phyloP scores from a whole-genome alignment of 2,329 filamentous ascomycete species.

The Amauroascus verrucosus region DNA sequence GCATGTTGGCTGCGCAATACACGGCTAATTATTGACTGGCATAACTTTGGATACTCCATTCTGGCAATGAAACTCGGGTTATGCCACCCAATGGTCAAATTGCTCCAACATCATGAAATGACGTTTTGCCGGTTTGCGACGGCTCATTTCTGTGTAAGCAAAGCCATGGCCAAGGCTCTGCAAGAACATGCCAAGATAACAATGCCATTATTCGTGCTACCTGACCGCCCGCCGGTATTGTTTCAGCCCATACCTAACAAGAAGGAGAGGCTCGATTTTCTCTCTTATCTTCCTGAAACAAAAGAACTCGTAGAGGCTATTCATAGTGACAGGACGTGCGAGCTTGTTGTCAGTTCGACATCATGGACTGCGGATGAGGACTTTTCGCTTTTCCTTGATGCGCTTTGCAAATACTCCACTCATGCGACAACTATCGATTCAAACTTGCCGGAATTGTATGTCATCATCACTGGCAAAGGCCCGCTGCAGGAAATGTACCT shows the following conservation, averaged over 20 bases:
- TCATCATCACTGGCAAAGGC: constrained; percentile 89
- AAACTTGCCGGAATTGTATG: constrained; percentile 58
- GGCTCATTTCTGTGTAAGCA: constrained; percentile 76
- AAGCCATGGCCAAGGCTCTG: constrained; percentile 74
- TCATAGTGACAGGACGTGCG: constrained; percentile 46
- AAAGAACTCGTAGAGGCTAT: constrained; percentile 50
- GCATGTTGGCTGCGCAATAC: constrained; percentile 69
- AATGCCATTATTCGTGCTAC: constrained; percentile 59
- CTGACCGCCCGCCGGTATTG: constrained; percentile 74
- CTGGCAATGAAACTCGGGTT: constrained; percentile 57
- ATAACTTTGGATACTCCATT: constrained; percentile 97
- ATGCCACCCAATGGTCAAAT: constrained; percentile 61
- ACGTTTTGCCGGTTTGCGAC: constrained; percentile 57
- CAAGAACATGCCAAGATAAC: constrained; percentile 54
- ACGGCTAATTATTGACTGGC: constrained; percentile 86
- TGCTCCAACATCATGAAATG: constrained; percentile 70
- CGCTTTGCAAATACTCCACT: constrained; percentile 63
- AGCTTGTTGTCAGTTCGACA: constrained; percentile 79
- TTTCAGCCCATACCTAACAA: constrained; percentile 59
- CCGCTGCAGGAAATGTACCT: constrained; percentile 72
- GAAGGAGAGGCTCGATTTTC: constrained; percentile 47
- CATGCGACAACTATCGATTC: constrained; percentile 35
- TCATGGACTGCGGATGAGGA: constrained; percentile 98
- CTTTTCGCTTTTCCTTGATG: constrained; percentile 76
- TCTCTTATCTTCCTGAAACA: constrained; percentile 57